Base-by-base conservation (phyloP, 495 filamentous ascomycete genomes). In the Lophiotrema nucula region DNA sequence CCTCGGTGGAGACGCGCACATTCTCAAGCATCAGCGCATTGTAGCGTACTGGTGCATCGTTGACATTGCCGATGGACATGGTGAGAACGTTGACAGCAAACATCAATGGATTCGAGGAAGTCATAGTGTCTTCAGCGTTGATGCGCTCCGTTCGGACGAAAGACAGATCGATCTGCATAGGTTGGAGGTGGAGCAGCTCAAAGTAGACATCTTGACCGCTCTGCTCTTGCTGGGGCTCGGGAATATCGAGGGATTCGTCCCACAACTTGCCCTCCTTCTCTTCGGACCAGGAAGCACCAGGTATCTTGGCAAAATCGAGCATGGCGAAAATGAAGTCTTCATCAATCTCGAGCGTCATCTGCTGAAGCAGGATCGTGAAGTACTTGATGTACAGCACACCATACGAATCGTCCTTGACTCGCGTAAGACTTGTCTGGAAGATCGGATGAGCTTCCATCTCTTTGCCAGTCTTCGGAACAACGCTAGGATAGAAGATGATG, bases 331-430 rank as follows among this genome's bases (percentile, higher is more conserved):
- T 88, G 67, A 98, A 98, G 69, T 98, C 93, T 68, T 98, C 93
- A 62, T 98, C 93, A 42, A 98, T 85, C 71, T 98, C 93, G 1
- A 97, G 75, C 0, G 95, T 97, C 92, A 98, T 97, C 72, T 98
- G 90, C 72, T 98, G 93, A 45, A 98, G 73, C 23, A 98, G 79
- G 15, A 98, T 48, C 0, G 92, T 97, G 37, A 92, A 90, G 70
- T 97, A 97, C 73, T 98, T 98, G 77, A 98, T 93, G 73, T 98
- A 98, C 44, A 96, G 79, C 43, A 98, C 95, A 61, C 93, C 93
- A 64, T 97, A 97, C 2, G 92, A 95, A 69, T 98, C 92, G 66
- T 98, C 95, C 73, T 97, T 97, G 67, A 98, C 92, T 23, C 91
- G 80, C 13, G 92, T 96, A 27, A 97, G 77, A 83, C 88, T 90